A percentile compares a stretch with the other conserved stretches of the same genome.
phyloP scores from a whole-genome alignment of 257 asterid species.

The Nyctanthes arbortristis region DNA sequence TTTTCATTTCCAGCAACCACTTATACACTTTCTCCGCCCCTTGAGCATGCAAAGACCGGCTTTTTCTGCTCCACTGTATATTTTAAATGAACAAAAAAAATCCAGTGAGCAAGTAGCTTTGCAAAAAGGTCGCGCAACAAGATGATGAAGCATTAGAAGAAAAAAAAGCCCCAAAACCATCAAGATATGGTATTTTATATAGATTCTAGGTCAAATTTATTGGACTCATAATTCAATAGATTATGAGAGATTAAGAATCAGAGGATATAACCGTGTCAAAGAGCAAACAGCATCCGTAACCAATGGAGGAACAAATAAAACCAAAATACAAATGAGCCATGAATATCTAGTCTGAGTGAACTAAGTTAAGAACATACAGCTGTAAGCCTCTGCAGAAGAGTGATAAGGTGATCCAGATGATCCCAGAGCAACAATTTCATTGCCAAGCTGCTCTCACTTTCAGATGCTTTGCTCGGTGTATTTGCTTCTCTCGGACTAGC shows the following conservation, averaged over 20 bases:
- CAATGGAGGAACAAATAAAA: conserved; percentile 2
- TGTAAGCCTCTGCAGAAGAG: conserved; percentile 68
- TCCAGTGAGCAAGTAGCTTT: conserved; percentile 14
- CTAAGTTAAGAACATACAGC: conserved; percentile 53
- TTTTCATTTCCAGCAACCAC: conserved; percentile 72
- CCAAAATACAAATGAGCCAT: conserved; percentile 17
- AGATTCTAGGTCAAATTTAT: not conserved
- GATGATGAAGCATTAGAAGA: conserved; percentile 8
- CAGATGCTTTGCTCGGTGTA: conserved; percentile 42
- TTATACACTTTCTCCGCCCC: conserved; percentile 73
- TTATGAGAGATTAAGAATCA: not conserved
- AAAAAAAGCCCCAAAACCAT: not conserved
- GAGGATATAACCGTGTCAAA: not conserved
- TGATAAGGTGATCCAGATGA: conserved; percentile 58
- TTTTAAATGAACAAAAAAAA: not conserved
- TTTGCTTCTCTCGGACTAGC: conserved; percentile 34
- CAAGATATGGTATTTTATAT: not conserved
- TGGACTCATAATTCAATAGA: not conserved
- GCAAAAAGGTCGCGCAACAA: conserved; percentile 11
- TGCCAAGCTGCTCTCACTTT: conserved; percentile 40
- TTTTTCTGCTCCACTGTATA: conserved; percentile 86
- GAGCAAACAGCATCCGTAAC: conserved; percentile 3
- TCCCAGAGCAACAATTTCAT: conserved; percentile 75
- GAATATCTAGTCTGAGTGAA: conserved; percentile 18
- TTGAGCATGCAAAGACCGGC: conserved; percentile 78